A percentile compares a stretch with the other conserved stretches of the same genome.
Evolutionary conservation across 257 asterid genomes (phyloP).

Genomic region (Cruciata laevipes): DNA sequence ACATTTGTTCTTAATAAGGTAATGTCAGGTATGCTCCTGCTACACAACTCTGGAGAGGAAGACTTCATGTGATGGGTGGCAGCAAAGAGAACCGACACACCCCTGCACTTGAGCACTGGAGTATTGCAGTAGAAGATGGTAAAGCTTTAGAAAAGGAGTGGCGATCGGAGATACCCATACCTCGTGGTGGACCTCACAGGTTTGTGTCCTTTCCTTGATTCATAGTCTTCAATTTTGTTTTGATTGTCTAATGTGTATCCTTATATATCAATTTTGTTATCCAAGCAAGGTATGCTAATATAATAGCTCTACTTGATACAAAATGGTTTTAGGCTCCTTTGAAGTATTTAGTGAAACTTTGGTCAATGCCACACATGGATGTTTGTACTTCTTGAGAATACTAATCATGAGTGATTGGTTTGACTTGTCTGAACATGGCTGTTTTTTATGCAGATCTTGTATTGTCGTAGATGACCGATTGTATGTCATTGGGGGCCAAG

Average conservation of each 20-base stretch:
- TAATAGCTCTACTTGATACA: background rate
- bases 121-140: constrained; percentile 79
- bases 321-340: background rate
- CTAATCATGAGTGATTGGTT: background rate
- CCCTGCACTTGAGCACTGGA: constrained; percentile 80
- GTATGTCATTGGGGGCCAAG: constrained; percentile 82
- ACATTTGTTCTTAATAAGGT: constrained; percentile 17
- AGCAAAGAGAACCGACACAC: constrained; percentile 83
- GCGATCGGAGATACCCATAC: constrained; percentile 72
- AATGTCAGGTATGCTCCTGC: constrained; percentile 86
- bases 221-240: background rate
- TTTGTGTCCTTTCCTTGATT: constrained; percentile 21
- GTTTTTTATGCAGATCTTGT: constrained; percentile 55
- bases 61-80: constrained; percentile 97
- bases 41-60: constrained; percentile 88
- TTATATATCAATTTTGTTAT: no score
- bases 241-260: no score
- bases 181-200: constrained; percentile 99
- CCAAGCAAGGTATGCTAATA: background rate
- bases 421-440: constrained; percentile 7
- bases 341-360: background rate
- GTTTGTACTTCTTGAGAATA: background rate
- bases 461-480: constrained; percentile 59
- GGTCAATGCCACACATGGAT: background rate
- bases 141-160: constrained; percentile 74